Percentiles rank a stretch among this genome's conserved stretches.
These are phyloP conservation scores for Penicillium cataractarum DNA, from an alignment of 495 filamentous ascomycete genomes.

Conservation along the genomic window DNA sequence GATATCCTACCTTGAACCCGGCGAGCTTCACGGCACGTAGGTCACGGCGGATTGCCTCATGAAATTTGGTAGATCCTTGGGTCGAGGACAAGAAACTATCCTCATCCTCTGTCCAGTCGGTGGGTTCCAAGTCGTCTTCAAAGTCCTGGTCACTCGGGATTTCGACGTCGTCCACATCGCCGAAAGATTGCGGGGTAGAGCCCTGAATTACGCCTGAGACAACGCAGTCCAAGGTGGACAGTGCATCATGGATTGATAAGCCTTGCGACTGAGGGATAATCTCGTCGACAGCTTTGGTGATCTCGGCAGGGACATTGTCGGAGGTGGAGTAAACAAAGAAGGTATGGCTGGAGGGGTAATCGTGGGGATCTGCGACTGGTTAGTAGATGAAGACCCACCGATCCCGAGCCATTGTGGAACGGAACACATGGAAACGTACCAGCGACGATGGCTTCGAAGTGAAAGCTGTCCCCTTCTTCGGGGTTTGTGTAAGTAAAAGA, in stretches of 20 bases:
- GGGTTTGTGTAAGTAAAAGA: conserved; percentile 53
- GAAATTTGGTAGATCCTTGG: conserved; percentile 24
- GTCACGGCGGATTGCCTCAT: conserved; percentile 60
- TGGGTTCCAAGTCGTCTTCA: conserved; percentile 24
- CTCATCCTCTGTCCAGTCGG: conserved; percentile 40
- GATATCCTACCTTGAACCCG: conserved; percentile 75
- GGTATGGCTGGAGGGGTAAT: conserved; percentile 65
- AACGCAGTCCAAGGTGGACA: conserved; percentile 42
- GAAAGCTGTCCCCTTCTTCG: conserved; percentile 30
- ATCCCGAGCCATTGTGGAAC: not conserved
- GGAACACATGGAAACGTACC: conserved; percentile 51
- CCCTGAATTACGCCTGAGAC: conserved; percentile 37
- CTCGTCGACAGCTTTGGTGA: conserved; percentile 52
- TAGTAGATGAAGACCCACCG: conserved; percentile 5
- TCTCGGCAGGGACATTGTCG: conserved; percentile 47
- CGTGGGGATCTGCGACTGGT: conserved; percentile 52
- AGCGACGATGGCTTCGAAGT: conserved; percentile 57
- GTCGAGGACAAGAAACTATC: conserved; percentile 36
- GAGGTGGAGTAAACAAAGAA: conserved; percentile 63
- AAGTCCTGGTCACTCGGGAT: conserved; percentile 16
- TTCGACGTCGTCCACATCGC: not conserved
- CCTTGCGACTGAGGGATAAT: conserved; percentile 29
- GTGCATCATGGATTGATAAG: conserved; percentile 33
- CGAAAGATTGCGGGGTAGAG: conserved; percentile 10
- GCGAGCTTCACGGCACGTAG: conserved; percentile 61